phyloP scores from a whole-genome alignment of 73 alveolate genomes.

The Paramecium tetraurelia region DNA sequence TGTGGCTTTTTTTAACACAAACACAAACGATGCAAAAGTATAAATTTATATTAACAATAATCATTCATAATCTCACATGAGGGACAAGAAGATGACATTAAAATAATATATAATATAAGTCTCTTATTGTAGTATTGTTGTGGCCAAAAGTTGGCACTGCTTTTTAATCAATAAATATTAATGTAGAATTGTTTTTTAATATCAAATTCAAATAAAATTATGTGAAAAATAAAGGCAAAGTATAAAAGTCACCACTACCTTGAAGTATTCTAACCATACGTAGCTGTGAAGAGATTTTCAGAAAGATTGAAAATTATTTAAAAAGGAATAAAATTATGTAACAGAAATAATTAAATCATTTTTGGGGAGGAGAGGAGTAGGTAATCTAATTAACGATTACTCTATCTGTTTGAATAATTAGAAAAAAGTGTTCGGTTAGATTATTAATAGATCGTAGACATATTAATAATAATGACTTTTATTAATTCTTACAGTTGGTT shows the following conservation, averaged over 20 bases:
- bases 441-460: not conserved
- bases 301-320: not conserved
- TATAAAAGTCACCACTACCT: too few species aligned
- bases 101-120: too few species aligned
- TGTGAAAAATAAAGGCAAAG: not conserved
- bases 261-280: too few species aligned
- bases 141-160: not conserved
- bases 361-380: not conserved
- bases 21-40: not conserved
- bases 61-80: too few species aligned
- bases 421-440: not conserved
- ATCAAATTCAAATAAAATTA: too few species aligned
- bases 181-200: not conserved
- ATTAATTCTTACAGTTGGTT: not conserved
- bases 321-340: too few species aligned
- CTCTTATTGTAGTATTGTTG: not conserved
- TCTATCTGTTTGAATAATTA: not conserved
- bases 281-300: not conserved
- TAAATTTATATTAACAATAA: not conserved
- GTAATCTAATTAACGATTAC: too few species aligned
- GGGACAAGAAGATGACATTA: not conserved
- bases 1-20: too few species aligned
- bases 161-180: not conserved
- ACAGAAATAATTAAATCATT: too few species aligned
- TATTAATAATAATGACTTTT: not conserved